Evolutionary conservation across 495 filamentous ascomycete species (phyloP), one percentile per base, ranked within the genome.

Genomic region (Xylaria venustula): DNA sequence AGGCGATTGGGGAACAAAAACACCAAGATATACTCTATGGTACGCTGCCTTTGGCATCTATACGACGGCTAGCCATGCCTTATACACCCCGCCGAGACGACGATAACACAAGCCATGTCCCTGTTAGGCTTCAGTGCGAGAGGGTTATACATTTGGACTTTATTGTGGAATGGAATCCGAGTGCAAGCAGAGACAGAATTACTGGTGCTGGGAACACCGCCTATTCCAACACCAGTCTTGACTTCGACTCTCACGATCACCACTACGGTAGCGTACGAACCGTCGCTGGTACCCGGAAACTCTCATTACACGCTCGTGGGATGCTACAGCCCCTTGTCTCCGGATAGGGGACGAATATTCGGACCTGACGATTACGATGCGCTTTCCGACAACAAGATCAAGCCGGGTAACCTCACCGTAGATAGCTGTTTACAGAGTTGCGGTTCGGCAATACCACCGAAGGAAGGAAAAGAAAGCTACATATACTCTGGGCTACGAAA

Each of bases 241-340:
- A 46, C 19, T 7, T 12, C 55, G n/a, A 69, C 58, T 9, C 54
- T 69, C 26, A 69, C 63, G 19, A 46, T 69, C 42, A 67, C 67
- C 2, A 69, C 67, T 2, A 65, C 61, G 9, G 50, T 71, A 64
- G 60, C 49, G 32, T 69, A 67, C 40, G 62, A 58, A 19, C 66
- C 66, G 25, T 55, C 62, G 1, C 22, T 52, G 28, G 22, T 59
- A 36, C 61, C 67, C 4, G 56, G 48, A 28, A 52, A 54, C 22
- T 59, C 59, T 20, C 45, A 30, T 30, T 67, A 60, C 49, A 48
- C 55, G 14, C 52, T 62, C 14, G 7, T 64, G 11, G 67, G 67
- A 32, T 67, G 64, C 22, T 69, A 64, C 40, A 47, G 58, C 36
- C 47, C 40, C 11, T 40, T 36, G 36, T 23, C 22, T 41, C 7